Evolutionary conservation across 2,329 filamentous ascomycete genomes (phyloP), one percentile per base, ranked within the genome.

Genomic region (Fusarium gaditjirri): DNA sequence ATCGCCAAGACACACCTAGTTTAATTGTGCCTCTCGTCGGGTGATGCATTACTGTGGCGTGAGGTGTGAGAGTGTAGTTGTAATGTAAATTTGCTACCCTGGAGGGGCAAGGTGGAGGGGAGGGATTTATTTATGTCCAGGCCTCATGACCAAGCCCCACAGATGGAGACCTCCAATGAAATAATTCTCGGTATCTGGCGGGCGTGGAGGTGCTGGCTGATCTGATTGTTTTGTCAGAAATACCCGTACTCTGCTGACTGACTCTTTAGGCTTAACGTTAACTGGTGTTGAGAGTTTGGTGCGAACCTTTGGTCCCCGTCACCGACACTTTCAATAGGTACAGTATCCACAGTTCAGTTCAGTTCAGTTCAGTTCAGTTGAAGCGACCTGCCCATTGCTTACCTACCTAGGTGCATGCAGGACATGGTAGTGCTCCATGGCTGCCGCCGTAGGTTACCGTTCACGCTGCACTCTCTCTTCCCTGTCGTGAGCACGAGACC

Each of bases 401-500:
- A n/a, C n/a, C n/a, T n/a, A n/a, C n/a, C n/a, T n/a, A 29, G n/a
- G 12, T 56, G 53, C 39, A 36, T 52, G 33, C 13, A 36, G 31
- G 49, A 25, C n/a, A 36, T 52, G 31, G 31, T 50, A 35, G 47
- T 23, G 47, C 31, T 36, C n/a, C 23, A 52, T 56, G 23, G 39
- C 42, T 36, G 39, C 41, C n/a, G 39, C 41, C n/a, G 39, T 46
- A 46, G 39, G 39, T 56, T 62, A 29, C 36, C 54, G 23, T 46
- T 38, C 42, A n/a, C 35, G 14, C 56, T 39, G 43, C 43, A 39
- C 29, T 61, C 35, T 33, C n/a, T 23, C 42, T 61, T 61, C 47
- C 50, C 43, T 68, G 49, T 57, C 25, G 12, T 64, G 57, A 44
- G 65, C 65, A 68, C 65, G 64, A 68, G 64, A 68, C 65, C 50